Evolutionary conservation across 495 filamentous ascomycete genomes (phyloP), one percentile per base, ranked within the genome.

Genomic region (Saxophila tyrrhenica): DNA sequence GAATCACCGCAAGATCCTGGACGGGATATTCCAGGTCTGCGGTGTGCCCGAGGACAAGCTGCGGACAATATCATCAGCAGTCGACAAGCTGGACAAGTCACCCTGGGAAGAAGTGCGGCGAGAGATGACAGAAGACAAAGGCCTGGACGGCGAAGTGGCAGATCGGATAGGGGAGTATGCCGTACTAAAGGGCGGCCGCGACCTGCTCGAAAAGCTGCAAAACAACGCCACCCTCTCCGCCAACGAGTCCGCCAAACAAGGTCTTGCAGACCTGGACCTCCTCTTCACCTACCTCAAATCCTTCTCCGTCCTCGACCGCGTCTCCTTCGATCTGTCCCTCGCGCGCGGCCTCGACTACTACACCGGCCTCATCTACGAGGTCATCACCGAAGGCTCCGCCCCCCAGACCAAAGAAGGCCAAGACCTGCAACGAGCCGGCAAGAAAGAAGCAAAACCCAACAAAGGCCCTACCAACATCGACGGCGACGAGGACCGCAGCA

Each of bases 81-180:
- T 97, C 16, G 91, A 97, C 72, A 97, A 97, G 75, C 72, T 97
- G 46, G 91, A 97, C 69, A 97, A 97, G 60, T 69, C 68, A 64
- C 83, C 87, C 0, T 95, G 89, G 87, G 81, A 79, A 15, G 90
- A 95, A 56, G 90, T 96, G 50, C 79, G 81, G 53, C 86, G 85
- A 63, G 89, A 95, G 63, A 96, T 96, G 90, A 82, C 85, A 3
- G 85, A 89, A 47, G 86, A 94, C 52, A 97, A 97, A 71, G 88
- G 89, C 0, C 75, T 97, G 0, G 78, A 78, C 23, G 70, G 69
- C 11, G 80, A 75, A 16, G 76, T 87, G 24, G 89, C 91, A 24
- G 89, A 95, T 62, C 82, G 81, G 63, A 94, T 97, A 60, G 88
- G 88, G 59, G 79, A 80, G 60, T 94, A 86, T 63, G 87, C 87